Evolutionary conservation across 805 yeast genomes (phyloP), one percentile per base, ranked within the genome.

Genomic region (Metschnikowia sp.): DNA sequence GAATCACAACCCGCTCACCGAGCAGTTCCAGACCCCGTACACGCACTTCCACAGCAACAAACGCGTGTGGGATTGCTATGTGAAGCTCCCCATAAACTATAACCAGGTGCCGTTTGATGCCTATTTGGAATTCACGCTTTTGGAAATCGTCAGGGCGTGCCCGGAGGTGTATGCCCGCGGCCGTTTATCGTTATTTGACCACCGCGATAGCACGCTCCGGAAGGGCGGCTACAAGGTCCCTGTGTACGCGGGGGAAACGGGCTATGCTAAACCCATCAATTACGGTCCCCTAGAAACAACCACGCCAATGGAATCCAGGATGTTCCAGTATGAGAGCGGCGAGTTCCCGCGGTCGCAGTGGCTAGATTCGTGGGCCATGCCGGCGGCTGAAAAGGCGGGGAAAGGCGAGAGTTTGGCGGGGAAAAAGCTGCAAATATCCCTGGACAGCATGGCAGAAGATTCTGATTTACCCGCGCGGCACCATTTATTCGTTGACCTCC

Each of bases 61-160:
- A 41, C 31, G 77, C 77, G 59, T 77, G 62, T 88, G 94, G 91
- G 78, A 84, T 55, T 81, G 82, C 50, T 84, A 89, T 86, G 64
- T 88, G 18, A 76, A 78, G 39, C 63, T 94, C 40, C 92, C 97
- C 0, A 76, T 91, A 2, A 73, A 75, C 45, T 81, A 86, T 53
- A 77, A 78, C 44, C 94, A 89, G 58, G 63, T 92, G n/a, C 84
- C 88, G 2, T 61, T 81, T 33, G 77, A 79, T 36, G 66, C 94
- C 4, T 76, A 73, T 51, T 62, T 91, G 13, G 76, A 77, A 44
- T 70, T 94, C 22, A 73, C 78, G 2, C 54, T 90, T 2, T 86
- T 84, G 79, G 96, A 87, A 52, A 83, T 80, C 49, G 77, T 78
- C 30, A 80, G 82, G 8, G 78, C 82, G 0, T 64, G 68, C 4